Evolutionary conservation across 164 flowering plant genomes (phyloP).

Genomic region (Umbellularia californica): DNA sequence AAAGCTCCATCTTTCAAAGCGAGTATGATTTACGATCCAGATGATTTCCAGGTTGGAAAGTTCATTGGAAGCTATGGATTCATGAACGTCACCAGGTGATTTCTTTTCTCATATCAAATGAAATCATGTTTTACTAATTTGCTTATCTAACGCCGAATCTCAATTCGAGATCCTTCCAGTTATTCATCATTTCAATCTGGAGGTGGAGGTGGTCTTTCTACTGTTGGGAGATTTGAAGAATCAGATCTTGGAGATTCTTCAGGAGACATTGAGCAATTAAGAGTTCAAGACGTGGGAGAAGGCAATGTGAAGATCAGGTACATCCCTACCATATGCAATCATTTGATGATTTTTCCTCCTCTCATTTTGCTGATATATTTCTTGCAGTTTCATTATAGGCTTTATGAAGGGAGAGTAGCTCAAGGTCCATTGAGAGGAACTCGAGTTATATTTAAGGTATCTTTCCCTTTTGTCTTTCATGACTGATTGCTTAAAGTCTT

Average conservation of each 20-base stretch:
- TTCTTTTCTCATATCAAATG: background rate
- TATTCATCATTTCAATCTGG: constrained; percentile 55
- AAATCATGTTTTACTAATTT: too few relatives aligned
- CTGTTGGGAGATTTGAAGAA: constrained; percentile 9
- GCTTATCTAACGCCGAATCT: constrained; percentile 2
- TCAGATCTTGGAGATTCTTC: constrained; percentile 29
- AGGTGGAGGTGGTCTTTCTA: constrained; percentile 12
- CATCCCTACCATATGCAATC: background rate
- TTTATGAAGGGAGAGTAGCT: constrained; percentile 86
- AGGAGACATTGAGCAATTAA: constrained; percentile 50
- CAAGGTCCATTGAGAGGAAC: constrained; percentile 69
- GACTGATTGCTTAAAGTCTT: background rate
- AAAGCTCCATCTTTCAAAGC: constrained; percentile 24
- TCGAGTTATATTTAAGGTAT: constrained; percentile 74
- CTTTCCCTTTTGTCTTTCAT: background rate
- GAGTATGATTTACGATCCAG: constrained; percentile 49
- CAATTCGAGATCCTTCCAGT: constrained; percentile 25
- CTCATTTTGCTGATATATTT: constrained; percentile 31
- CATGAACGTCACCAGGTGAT: constrained; percentile 83
- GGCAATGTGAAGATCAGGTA: constrained; percentile 88
- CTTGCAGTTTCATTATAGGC: constrained; percentile 67
- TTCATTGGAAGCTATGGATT: constrained; percentile 84
- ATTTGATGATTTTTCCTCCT: background rate
- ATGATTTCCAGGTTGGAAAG: constrained; percentile 72
- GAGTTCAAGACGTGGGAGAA: constrained; percentile 80